Percentiles rank a stretch among this genome's conserved stretches.
These are phyloP conservation scores for Paecilomyces niveus DNA, from an alignment of 2,329 filamentous ascomycete genomes.

Conservation along the genomic window DNA sequence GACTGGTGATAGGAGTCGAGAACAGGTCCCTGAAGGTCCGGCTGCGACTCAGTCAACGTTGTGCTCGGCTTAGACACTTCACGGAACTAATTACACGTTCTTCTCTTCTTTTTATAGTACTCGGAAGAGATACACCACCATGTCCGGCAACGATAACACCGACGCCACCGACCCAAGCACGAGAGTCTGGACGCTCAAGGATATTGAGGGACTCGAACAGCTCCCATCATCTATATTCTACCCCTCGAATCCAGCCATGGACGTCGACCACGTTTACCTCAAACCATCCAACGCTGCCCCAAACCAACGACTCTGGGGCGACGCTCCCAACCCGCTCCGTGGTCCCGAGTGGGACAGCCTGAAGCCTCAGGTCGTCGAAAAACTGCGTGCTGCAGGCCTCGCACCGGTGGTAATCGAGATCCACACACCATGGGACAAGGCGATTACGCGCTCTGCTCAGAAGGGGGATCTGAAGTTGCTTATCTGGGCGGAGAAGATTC, in stretches of 20 bases:
- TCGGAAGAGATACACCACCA: background rate
- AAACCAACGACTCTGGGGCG: background rate
- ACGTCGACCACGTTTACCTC: background rate
- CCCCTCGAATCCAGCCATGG: background rate
- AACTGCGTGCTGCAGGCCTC: background rate
- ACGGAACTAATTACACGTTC: background rate
- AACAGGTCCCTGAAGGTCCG: background rate
- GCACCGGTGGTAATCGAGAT: background rate
- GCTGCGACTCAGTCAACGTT: background rate
- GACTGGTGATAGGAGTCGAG: background rate
- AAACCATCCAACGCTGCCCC: background rate
- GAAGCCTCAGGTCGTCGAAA: background rate
- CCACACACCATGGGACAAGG: background rate
- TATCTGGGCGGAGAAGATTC: background rate
- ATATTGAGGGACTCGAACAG: background rate
- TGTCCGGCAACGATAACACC: background rate
- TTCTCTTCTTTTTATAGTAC: background rate
- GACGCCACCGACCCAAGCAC: background rate
- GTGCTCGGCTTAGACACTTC: background rate
- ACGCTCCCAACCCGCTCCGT: background rate
- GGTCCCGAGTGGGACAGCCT: background rate
- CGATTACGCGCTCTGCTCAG: background rate
- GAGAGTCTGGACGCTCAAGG: no score
- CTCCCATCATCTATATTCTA: background rate
- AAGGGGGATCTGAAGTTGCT: background rate